A percentile compares a stretch with the other conserved stretches of the same genome.
phyloP scores from a whole-genome alignment of 371 early-diverging fungal species.

The Mucor piriformis region DNA sequence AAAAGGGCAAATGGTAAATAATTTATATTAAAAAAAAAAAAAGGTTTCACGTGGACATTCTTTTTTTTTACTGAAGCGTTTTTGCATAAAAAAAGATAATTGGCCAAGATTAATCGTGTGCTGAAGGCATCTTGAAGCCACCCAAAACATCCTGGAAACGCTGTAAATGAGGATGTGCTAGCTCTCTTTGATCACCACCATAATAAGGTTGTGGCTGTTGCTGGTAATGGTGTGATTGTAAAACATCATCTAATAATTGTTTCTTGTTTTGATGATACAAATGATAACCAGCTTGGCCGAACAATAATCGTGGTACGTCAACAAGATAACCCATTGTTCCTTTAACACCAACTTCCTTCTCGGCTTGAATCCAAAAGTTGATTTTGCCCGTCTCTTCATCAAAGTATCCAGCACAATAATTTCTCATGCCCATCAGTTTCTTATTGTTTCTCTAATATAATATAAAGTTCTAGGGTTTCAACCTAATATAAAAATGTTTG shows the following conservation, averaged over 20 bases:
- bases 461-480: background rate
- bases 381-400: conserved; percentile 43
- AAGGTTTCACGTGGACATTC: background rate
- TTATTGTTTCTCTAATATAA: conserved; percentile 27
- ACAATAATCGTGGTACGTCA: conserved; percentile 45
- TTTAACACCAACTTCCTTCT: conserved; percentile 44
- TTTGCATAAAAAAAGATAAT: background rate
- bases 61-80: background rate
- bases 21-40: background rate
- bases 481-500: too few species aligned
- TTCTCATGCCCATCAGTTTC: conserved; percentile 40
- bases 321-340: conserved; percentile 50
- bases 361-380: conserved; percentile 52
- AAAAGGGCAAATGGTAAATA: background rate
- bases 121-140: conserved; percentile 20
- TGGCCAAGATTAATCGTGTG: conserved; percentile 5
- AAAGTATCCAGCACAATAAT: conserved; percentile 42
- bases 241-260: conserved; percentile 13
- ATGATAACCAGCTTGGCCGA: conserved; percentile 44
- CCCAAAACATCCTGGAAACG: conserved; percentile 15
- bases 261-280: conserved; percentile 27
- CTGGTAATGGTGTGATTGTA: background rate
- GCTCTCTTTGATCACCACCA: background rate
- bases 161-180: background rate
- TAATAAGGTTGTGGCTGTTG: background rate